Percentiles rank a stretch among this genome's conserved stretches.
Conservation (phyloP, 1,284 basidiomycete species). For the Phaffia rhodozyma region DNA sequence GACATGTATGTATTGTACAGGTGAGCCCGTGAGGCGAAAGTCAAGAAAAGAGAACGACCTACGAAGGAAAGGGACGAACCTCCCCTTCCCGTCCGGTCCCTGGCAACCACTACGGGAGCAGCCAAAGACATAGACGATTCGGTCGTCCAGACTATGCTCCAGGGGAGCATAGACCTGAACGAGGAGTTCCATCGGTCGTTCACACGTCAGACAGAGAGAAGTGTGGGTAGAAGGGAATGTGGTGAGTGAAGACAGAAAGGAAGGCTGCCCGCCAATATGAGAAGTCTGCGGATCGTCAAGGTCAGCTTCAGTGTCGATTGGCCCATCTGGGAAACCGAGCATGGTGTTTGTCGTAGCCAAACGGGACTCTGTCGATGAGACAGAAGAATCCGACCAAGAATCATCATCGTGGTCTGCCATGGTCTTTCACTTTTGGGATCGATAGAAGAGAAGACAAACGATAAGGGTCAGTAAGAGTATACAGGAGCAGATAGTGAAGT, state of each 20-base stretch:
- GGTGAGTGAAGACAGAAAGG: conserved; percentile 27
- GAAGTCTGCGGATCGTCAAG: conserved; percentile 26
- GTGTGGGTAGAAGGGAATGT: conserved; percentile 17
- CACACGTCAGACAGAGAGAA: conserved; percentile 27
- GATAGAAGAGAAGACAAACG: too few species aligned
- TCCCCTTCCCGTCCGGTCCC: conserved; percentile 27
- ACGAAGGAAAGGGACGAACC: conserved; percentile 17
- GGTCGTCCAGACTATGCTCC: conserved; percentile 35
- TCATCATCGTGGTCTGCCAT: conserved; percentile 9
- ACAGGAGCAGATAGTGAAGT: too few species aligned
- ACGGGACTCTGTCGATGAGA: conserved; percentile 23
- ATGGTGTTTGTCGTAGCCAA: conserved; percentile 26
- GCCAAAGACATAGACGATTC: conserved; percentile 35
- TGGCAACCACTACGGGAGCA: conserved; percentile 31
- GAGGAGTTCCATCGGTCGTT: conserved; percentile 30
- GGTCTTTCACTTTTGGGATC: not conserved
- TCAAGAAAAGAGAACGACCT: too few species aligned
- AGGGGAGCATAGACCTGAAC: conserved; percentile 37
- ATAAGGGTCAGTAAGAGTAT: too few species aligned
- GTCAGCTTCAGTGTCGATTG: conserved; percentile 25
- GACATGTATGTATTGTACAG: not conserved
- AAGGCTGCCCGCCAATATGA: conserved; percentile 33
- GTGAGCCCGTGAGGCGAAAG: not conserved
- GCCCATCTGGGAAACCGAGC: conserved; percentile 35
- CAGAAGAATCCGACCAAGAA: conserved; percentile 18